Evolutionary conservation across 257 asterid species (phyloP), one percentile per base, ranked within the genome.

Genomic region (Solanum dulcamara): DNA sequence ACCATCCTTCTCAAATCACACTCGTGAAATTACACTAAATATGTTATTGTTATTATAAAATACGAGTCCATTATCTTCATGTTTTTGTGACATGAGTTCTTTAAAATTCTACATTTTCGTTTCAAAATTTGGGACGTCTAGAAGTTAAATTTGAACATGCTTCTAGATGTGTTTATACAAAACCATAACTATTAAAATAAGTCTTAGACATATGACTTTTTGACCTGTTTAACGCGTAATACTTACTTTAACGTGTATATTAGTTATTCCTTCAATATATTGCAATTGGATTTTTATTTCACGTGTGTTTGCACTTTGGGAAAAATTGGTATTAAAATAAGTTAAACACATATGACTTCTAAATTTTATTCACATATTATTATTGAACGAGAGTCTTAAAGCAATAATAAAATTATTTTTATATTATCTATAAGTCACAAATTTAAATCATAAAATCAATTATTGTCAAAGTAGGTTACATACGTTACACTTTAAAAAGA

Each of bases 361-460:
- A 5, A 6, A 26, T 51, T 51, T 62, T 26, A 26, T 62, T 64
- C 10, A 28, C 15, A 7, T 0, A 1, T 66, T 17, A 38, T 9
- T n/a, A 2, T 40, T 8, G 1, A 7, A 40, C 1, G 15, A 10
- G 6, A 59, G 7, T 4, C 1, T n/a, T 59, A 1, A 0, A 59
- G 32, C 1, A n/a, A 10, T 0, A 1, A 59, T 57, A n/a, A n/a
- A n/a, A 4, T n/a, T n/a, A 10, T n/a, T 10, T n/a, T 0, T 10
- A 0, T 59, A n/a, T 59, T 7, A 4, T 10, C 1, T 59, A 59
- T 59, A 4, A 0, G 12, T 0, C 0, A n/a, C 11, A 6, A 24
- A 0, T 59, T n/a, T 59, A 12, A 55, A 5, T 0, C 0, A 1
- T 8, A 26, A 55, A 55, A 20, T 55, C 13, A 55, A 0, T 12